A percentile compares a stretch with the other conserved stretches of the same genome.
These are phyloP conservation scores for Backusella macrospora DNA, from an alignment of 192 early-diverging fungal species.

Conservation along the genomic window DNA sequence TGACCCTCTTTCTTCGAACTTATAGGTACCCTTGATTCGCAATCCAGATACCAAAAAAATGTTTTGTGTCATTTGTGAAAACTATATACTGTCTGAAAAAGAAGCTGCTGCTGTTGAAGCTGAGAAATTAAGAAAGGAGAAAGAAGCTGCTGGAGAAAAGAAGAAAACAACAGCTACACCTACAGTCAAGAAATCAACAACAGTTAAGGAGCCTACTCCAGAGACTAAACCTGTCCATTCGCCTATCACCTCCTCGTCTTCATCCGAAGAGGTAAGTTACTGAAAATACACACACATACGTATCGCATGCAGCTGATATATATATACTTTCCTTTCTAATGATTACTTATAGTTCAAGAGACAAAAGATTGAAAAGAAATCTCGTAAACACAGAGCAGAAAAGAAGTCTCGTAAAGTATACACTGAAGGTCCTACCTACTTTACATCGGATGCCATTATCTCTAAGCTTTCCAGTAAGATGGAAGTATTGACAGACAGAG, in stretches of 20 bases:
- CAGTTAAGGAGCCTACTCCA: not conserved
- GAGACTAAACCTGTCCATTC: not conserved
- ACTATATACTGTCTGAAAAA: slow-evolving; percentile 20
- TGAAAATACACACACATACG: too few species aligned
- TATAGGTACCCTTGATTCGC: slow-evolving; percentile 36
- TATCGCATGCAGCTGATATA: not conserved
- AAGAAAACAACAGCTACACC: not conserved
- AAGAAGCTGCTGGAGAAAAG: not conserved
- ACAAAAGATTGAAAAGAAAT: not conserved
- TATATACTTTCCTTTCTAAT: not conserved
- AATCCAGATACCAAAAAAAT: slow-evolving; percentile 31
- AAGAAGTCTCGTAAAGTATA: not conserved
- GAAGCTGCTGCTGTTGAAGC: not conserved
- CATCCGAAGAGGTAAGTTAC: slow-evolving; percentile 9
- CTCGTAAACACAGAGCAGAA: not conserved
- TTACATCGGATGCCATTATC: not conserved
- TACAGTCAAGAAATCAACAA: not conserved
- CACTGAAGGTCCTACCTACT: not conserved
- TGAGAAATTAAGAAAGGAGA: not conserved
- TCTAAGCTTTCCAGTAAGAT: slow-evolving; percentile 17
- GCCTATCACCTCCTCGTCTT: not conserved
- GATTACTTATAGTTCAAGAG: not conserved
- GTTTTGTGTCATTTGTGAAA: slow-evolving; percentile 43
- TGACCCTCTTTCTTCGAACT: not conserved
- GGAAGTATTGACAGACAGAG: slow-evolving; percentile 11